Evolutionary conservation across 768 basidiomycete genomes (phyloP).

Genomic region (Suillus variegatus): DNA sequence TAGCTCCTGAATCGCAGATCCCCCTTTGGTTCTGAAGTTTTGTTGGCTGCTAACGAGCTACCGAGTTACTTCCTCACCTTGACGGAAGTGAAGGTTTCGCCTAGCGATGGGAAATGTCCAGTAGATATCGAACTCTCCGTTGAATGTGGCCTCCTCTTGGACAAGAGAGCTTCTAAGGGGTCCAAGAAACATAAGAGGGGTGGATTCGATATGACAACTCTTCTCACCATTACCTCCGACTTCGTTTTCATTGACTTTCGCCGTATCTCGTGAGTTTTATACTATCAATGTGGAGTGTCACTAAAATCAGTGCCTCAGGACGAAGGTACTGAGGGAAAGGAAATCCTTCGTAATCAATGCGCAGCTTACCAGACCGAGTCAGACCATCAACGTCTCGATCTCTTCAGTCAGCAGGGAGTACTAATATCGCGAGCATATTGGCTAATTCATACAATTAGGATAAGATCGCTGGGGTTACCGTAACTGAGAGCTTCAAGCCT

Average conservation of each 20-base stretch:
- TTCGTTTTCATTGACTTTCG: slow-evolving; percentile 77
- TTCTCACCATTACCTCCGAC: slow-evolving; percentile 80
- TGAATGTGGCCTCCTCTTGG: slow-evolving; percentile 51
- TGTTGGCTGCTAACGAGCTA: slow-evolving; percentile 60
- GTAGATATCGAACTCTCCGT: slow-evolving; percentile 60
- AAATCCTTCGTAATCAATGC: slow-evolving; percentile 64
- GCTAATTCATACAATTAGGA: slow-evolving; percentile 51
- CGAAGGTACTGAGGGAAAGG: slow-evolving; percentile 58
- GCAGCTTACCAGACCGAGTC: slow-evolving; percentile 73
- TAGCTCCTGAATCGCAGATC: slow-evolving; percentile 74
- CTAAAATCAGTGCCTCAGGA: slow-evolving; percentile 44
- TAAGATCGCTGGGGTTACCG: slow-evolving; percentile 65
- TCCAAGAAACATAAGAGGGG: slow-evolving; percentile 47
- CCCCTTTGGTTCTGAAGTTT: slow-evolving; percentile 73
- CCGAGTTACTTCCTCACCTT: slow-evolving; percentile 64
- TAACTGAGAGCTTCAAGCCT: slow-evolving; percentile 58
- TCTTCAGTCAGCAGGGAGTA: slow-evolving; percentile 50
- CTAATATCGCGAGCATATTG: slow-evolving; percentile 14
- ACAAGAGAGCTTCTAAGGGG: slow-evolving; percentile 35
- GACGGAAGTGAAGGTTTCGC: slow-evolving; percentile 43
- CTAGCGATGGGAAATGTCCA: slow-evolving; percentile 48
- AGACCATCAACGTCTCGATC: slow-evolving; percentile 59
- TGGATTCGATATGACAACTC: slow-evolving; percentile 61
- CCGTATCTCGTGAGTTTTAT: slow-evolving; percentile 61
- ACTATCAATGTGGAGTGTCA: not conserved